phyloP scores from a whole-genome alignment of 163 green algal species.

The Prototheca wickerhamii region DNA sequence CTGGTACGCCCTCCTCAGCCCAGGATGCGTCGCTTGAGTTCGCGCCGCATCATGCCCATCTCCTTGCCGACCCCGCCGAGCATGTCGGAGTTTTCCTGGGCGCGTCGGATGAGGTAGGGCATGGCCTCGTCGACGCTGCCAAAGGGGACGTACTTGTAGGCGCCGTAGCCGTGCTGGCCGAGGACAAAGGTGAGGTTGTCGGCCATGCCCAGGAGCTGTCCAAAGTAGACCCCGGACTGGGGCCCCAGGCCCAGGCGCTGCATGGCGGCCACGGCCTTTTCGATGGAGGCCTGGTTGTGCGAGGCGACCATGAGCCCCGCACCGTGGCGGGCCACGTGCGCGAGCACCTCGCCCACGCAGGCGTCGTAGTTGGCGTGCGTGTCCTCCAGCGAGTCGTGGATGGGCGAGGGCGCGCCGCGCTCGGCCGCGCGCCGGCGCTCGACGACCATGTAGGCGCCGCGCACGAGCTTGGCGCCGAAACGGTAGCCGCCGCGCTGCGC shows the following conservation, averaged over 20 bases:
- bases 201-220: conserved; percentile 84
- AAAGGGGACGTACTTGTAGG: conserved; percentile 74
- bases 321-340: conserved; percentile 8
- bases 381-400: conserved; percentile 53
- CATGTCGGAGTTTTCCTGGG: conserved; percentile 71
- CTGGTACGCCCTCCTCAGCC: background rate
- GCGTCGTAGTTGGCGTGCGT: conserved; percentile 69
- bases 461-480: conserved; percentile 69
- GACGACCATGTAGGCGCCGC: conserved; percentile 78
- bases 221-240: conserved; percentile 41
- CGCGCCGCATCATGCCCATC: conserved; percentile 29
- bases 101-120: conserved; percentile 73
- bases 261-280: conserved; percentile 58
- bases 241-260: conserved; percentile 35
- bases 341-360: conserved; percentile 33
- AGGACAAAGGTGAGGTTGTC: conserved; percentile 82
- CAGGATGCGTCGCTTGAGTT: conserved; percentile 26
- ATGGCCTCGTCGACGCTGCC: conserved; percentile 64
- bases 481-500: conserved; percentile 42
- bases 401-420: conserved; percentile 48
- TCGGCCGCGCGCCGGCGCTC: conserved; percentile 53
- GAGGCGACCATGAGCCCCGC: conserved; percentile 49
- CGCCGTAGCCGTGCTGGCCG: conserved; percentile 49
- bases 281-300: conserved; percentile 68
- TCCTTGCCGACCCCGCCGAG: conserved; percentile 43